These are phyloP conservation scores for Juglanconis sp. DNA, from an alignment of 2,329 filamentous ascomycete genomes.

Conservation along the genomic window DNA sequence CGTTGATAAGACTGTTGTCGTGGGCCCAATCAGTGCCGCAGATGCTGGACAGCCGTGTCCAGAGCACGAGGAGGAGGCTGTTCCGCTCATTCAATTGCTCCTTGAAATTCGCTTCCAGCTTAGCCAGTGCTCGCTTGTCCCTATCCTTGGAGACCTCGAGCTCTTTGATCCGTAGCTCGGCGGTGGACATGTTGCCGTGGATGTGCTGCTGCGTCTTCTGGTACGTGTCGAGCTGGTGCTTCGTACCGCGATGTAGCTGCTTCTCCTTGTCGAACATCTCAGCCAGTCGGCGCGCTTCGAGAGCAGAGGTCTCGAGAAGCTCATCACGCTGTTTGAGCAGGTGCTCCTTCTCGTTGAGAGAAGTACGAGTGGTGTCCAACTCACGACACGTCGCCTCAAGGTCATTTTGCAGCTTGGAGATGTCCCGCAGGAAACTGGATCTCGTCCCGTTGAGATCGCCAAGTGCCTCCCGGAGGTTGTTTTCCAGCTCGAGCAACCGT, in stretches of 20 bases:
- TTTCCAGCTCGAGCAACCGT: slow-evolving; percentile 84
- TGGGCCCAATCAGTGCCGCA: slow-evolving; percentile 93
- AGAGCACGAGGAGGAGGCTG: slow-evolving; percentile 79
- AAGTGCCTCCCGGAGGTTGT: slow-evolving; percentile 78
- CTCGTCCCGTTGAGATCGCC: slow-evolving; percentile 85
- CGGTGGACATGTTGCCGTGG: slow-evolving; percentile 78
- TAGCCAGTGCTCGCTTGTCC: slow-evolving; percentile 72
- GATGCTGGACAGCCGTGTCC: slow-evolving; percentile 81
- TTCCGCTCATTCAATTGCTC: slow-evolving; percentile 90
- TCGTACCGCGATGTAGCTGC: slow-evolving; percentile 78
- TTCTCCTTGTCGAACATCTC: slow-evolving; percentile 92
- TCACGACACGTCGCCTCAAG: slow-evolving; percentile 81
- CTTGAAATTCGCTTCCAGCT: slow-evolving; percentile 75
- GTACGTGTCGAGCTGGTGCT: slow-evolving; percentile 81
- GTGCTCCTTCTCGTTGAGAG: slow-evolving; percentile 84
- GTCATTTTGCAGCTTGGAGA: slow-evolving; percentile 83
- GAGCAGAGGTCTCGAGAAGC: slow-evolving; percentile 80
- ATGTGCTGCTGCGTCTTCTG: slow-evolving; percentile 86
- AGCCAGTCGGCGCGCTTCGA: slow-evolving; percentile 79
- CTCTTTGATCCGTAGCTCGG: slow-evolving; percentile 80
- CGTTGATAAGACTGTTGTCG: slow-evolving; percentile 83
- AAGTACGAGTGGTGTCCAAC: slow-evolving; percentile 72
- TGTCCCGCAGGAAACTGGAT: slow-evolving; percentile 68
- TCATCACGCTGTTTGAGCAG: slow-evolving; percentile 86
- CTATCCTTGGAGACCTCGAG: slow-evolving; percentile 76